Base-by-base conservation (phyloP, 2,329 filamentous ascomycete genomes). In the Verticillium nonalfalfae region DNA sequence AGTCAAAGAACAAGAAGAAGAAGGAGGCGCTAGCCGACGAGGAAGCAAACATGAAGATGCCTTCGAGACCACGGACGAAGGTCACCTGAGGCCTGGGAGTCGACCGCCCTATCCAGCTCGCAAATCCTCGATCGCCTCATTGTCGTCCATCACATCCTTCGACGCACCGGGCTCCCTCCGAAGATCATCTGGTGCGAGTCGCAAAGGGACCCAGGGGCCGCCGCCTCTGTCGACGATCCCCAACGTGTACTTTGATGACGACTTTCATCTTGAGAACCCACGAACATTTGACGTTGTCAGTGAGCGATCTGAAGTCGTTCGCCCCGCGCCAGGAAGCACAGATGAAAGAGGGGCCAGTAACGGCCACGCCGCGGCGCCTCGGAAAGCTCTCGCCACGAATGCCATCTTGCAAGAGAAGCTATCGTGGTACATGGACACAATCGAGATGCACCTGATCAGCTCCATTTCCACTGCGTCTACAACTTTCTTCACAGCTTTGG, bases 371-470 rank as follows among this genome's bases (percentile, higher is more conserved):
- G 76, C 82, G 26, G 82, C 83, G 11, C 87, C 90, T 9, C 85
- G 94, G 63, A 98, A 97, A 73, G 90, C 91, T 1, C 80, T 99
- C 34, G 94, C 94, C 7, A 97, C 93, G 0, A 99, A 99, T 75
- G 95, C 95, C 0, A 99, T 99, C 62, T 75, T 99, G 39, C 95
- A 99, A 73, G 95, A 99, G 75, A 99, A 99, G 75, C 80, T 99
- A 13, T 98, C 95, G 0, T 99, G 95, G 95, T 99, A 99, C 74
- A 97, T 99, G 93, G 95, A 99, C 73, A 99, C 95, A 0, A 93
- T 99, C 26, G 95, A 99, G 73, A 92, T 99, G 60, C 95, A 99
- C 72, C 80, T 99, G 7, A 97, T 99, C 68, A 92, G 91, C 36
- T 97, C 93, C 0, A 99, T 99, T 65, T 98, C 94, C 2, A 93